Evolutionary conservation across 2,329 filamentous ascomycete genomes (phyloP), one percentile per base, ranked within the genome.

Genomic region (Alternaria rosae): DNA sequence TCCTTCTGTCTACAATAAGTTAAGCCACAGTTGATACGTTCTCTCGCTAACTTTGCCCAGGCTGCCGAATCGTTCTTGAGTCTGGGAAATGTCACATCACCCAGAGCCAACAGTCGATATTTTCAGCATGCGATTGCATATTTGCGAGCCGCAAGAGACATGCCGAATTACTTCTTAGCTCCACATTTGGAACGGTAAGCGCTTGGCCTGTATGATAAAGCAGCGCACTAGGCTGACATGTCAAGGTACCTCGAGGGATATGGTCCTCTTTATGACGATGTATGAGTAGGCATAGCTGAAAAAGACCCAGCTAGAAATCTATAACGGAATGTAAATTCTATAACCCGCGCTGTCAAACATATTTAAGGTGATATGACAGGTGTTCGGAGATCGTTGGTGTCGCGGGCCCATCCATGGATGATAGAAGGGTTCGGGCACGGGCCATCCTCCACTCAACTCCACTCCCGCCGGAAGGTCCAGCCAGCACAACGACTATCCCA

Each of bases 41-140:
- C 44, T 72, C 38, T 65, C 60, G 23, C 41, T 56, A 26, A 60
- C 52, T 20, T 48, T 17, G 13, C 13, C 45, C 55, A 71, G 70
- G 80, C 84, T 32, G 84, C 84, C 20, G 84, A 86, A 75, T 82
- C 84, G 32, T 81, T 81, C 61, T 86, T 86, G 81, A 85, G 82
- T 55, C 69, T 86, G 15, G 84, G 84, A 13, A 86, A 85, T 57
- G 83, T 84, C 2, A 83, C 82, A 5, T 81, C 80, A 21, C 71
- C 79, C 8, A 78, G 81, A 32, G 69, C 73, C 41, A 84, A 84
- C 60, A 77, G 82, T 64, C 74, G 74, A 13, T 79, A 83, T 56
- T 86, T 85, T 61, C 73, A 75, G 17, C 76, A 81, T 67, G 85
- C 85, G 0, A 72, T 86, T 48, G 71, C 71, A 41, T 82, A 84